Base-by-base conservation (phyloP, 371 early-diverging fungal species). In the Chytridium lagenaria region DNA sequence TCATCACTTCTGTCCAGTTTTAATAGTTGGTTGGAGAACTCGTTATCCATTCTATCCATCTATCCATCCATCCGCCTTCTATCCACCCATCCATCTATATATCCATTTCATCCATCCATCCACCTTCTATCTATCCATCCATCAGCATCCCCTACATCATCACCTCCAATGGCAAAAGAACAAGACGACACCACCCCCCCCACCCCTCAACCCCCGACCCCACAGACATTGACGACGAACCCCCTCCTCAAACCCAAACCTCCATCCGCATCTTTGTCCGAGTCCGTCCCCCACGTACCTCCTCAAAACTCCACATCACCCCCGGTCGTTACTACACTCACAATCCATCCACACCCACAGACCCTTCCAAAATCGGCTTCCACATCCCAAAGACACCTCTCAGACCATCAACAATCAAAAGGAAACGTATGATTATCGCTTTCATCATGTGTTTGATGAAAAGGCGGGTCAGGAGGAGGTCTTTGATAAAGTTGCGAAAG, bases 401-500 rank as follows among this genome's bases (percentile, higher is more conserved):
- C 86, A 86, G 23, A 68, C 81, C 68, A 78, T 90, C 68, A 84
- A 84, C 71, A 77, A 87, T 73, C 79, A 82, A 70, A 69, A 73
- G 36, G 90, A 89, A 72, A 72, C 73, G 1, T 84, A 80, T 67
- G 83, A 79, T 26, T 90, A 88, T 77, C 50, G 74, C 34, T 90
- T 90, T 71, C 84, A 89, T 67, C 70, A 75, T 31, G 84, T 91
- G 2, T 88, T 90, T 80, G 87, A 86, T 59, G 74, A 77, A 36
- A 55, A 73, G 28, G 64, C 85, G 19, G 73, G 71, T 15, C 92
- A 92, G 80, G 85, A 85, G 33, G 87, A 90, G 68, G 81, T 91
- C 26, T 92, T 88, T 81, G 84, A 85, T 64, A 80, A 82, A 30
- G 84, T 92, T 7, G 89, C 87, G 26, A 83, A 82, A 68, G 82